Base-by-base conservation (phyloP, 148 eudicot genomes). In the Gaultheria prostrata region DNA sequence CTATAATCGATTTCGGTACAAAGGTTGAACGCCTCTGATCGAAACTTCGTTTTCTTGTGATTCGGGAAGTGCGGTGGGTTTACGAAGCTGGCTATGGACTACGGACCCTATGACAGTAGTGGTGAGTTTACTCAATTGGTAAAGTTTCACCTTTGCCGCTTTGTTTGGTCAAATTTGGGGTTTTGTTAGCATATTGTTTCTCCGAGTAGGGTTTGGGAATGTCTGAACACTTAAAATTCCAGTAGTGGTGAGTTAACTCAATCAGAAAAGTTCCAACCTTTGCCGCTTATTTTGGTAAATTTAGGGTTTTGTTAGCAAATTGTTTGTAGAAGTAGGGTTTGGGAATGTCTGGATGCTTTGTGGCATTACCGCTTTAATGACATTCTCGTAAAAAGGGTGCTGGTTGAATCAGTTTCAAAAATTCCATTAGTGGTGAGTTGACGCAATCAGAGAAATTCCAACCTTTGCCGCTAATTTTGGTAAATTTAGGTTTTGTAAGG, bases 61-160 rank as follows among this genome's bases (percentile, higher is more conserved):
- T 80, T 79, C 8, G 14, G n/a, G 82, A 57, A 78, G 73, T 8
- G 61, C 45, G 72, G 72, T 59, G 65, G 76, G 67, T 48, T 77
- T 50, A 61, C n/a, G 73, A 78, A 84, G 85, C 86, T 89, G 89
- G 87, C 87, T 80, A 89, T 89, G 91, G 90, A 86, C 54, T 89
- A 89, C 84, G 89, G 77, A 59, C 84, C 91, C 11, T 89, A 51
- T 59, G 91, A 88, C 82, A 88, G 90, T 83, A 88, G 91, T 26
- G 91, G 91, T 89, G 57, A 85, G 86, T 75, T 78, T 53, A 14
- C 80, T 82, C 6, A 17, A 8, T 80, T 20, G 10, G 15, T 18
- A 80, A 78, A 69, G 14, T 0, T 59, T 46, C 24, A 46, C 59
- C 39, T 80, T 48, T 61, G 48, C 46, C 10, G 46, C 28, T 32